phyloP scores from a whole-genome alignment of 176 grass and related monocot species.

The Hyparrhenia diplandra region DNA sequence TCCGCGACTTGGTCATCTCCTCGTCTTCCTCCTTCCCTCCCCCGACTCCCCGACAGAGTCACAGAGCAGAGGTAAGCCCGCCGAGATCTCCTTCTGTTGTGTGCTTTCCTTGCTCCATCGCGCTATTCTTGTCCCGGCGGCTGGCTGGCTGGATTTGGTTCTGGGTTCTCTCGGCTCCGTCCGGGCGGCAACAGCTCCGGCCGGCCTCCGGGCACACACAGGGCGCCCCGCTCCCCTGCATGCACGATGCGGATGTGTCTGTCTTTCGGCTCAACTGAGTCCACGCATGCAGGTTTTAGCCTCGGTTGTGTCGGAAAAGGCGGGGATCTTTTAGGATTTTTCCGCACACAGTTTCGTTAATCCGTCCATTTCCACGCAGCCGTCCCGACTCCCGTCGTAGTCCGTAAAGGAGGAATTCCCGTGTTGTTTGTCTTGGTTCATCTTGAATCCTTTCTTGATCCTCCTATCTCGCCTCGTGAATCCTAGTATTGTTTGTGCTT shows the following conservation, averaged over 20 bases:
- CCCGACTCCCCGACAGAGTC: neutral
- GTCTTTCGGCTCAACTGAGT: neutral
- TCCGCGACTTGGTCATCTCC: neutral
- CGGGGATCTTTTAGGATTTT: neutral
- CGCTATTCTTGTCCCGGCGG: neutral
- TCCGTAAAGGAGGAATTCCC: too few relatives aligned
- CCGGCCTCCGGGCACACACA: neutral
- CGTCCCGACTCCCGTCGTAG: neutral
- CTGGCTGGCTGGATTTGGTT: neutral
- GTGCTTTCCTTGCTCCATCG: neutral
- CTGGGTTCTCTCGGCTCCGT: neutral
- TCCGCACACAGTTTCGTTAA: neutral
- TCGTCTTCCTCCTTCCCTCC: neutral
- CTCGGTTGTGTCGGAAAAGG: too few relatives aligned
- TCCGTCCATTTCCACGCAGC: neutral
- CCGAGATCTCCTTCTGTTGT: neutral
- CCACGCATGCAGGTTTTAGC: neutral
- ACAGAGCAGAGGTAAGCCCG: conserved; percentile 9
- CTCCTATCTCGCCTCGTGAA: neutral
- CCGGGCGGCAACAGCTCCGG: neutral
- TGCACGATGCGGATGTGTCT: neutral
- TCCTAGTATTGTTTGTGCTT: neutral
- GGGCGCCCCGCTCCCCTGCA: neutral
- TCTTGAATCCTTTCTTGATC: too few relatives aligned
- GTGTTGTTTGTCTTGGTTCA: neutral